These are phyloP conservation scores for Dendrobium chrysotoxum DNA, from an alignment of 106 monocot species.

Conservation along the genomic window DNA sequence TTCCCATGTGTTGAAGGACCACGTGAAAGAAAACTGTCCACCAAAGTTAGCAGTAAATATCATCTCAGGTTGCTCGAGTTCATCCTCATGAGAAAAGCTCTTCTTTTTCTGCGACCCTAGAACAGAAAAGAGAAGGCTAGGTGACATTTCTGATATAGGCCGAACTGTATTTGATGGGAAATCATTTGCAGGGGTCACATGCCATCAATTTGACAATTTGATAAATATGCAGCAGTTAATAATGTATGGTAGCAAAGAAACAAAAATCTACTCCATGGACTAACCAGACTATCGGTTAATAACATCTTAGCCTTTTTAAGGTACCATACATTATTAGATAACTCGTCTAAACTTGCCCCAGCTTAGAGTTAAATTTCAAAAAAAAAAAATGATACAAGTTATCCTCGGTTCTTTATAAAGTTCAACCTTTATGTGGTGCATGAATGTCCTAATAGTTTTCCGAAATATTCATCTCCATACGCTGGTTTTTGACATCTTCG, in stretches of 20 bases:
- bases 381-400: too few relatives aligned
- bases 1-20: conserved; percentile 59
- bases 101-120: conserved; percentile 33
- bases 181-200: not conserved
- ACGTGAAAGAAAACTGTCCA: conserved; percentile 50
- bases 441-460: too few relatives aligned
- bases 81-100: conserved; percentile 29
- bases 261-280: not conserved
- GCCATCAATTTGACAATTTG: too few relatives aligned
- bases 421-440: too few relatives aligned
- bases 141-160: not conserved
- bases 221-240: not conserved
- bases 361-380: too few relatives aligned
- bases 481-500: too few relatives aligned
- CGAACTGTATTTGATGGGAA: not conserved
- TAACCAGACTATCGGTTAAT: not conserved
- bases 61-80: conserved; percentile 14
- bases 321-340: too few relatives aligned
- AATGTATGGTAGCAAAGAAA: not conserved
- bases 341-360: too few relatives aligned
- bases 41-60: conserved; percentile 47
- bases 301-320: not conserved
- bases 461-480: too few relatives aligned
- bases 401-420: too few relatives aligned
- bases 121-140: not conserved